These are phyloP conservation scores for Geotrichum bryndzae DNA, from an alignment of 1,139 yeast genomes.

Conservation along the genomic window DNA sequence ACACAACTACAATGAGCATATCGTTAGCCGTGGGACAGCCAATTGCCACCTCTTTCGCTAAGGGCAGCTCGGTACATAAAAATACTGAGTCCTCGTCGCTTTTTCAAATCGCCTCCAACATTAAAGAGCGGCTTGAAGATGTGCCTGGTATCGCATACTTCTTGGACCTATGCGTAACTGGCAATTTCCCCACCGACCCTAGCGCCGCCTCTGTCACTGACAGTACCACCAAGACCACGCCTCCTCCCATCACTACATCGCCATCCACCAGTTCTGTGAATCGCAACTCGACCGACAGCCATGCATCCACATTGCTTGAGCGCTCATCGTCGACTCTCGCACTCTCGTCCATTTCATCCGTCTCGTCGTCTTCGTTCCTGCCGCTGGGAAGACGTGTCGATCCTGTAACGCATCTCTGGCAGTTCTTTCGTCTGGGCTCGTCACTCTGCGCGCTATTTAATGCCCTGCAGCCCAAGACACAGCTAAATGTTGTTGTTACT, in stretches of 20 bases:
- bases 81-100: slow-evolving; percentile 43
- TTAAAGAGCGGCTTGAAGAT: slow-evolving; percentile 52
- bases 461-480: slow-evolving; percentile 37
- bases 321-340: slow-evolving; percentile 7
- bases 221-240: not conserved
- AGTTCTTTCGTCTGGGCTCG: slow-evolving; percentile 85
- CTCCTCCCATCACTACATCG: not conserved
- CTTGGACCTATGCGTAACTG: slow-evolving; percentile 41
- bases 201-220: not conserved
- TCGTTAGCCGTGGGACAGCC: not conserved
- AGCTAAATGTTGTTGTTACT: slow-evolving; percentile 38
- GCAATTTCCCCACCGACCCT: slow-evolving; percentile 19
- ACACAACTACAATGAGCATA: not conserved
- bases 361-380: slow-evolving; percentile 18
- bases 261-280: slow-evolving; percentile 2
- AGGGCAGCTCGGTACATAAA: slow-evolving; percentile 2
- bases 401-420: slow-evolving; percentile 88
- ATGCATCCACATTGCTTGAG: not conserved
- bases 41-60: not conserved
- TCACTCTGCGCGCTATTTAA: slow-evolving; percentile 84
- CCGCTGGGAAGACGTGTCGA: slow-evolving; percentile 44
- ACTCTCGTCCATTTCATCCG: slow-evolving; percentile 2
- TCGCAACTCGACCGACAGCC: slow-evolving; percentile 12
- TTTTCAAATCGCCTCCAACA: slow-evolving; percentile 59
- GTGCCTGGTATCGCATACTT: slow-evolving; percentile 72